Conservation (phyloP, 352 stramenopile genomes). For the Paralagenidium karlingii region DNA sequence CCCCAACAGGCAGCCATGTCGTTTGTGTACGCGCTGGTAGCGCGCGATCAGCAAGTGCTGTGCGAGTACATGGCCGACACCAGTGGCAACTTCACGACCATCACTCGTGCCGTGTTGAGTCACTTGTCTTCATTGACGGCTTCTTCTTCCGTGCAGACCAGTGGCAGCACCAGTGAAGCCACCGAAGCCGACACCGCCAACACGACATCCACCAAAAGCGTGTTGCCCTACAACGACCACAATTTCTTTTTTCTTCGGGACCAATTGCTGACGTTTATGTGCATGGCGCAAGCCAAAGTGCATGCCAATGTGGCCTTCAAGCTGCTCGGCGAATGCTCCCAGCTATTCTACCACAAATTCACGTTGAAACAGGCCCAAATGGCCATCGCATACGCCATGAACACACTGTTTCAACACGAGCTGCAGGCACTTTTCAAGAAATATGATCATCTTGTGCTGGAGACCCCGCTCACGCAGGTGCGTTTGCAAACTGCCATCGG, state of each 20-base stretch:
- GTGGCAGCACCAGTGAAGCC: too few relatives aligned
- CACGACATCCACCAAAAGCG: slow-evolving; percentile 21
- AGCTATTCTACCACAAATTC: slow-evolving; percentile 48
- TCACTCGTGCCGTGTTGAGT: slow-evolving; percentile 62
- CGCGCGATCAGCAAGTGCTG: slow-evolving; percentile 57
- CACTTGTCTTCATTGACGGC: too few relatives aligned
- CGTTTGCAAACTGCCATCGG: too few relatives aligned
- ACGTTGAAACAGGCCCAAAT: slow-evolving; percentile 39
- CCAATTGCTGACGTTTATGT: slow-evolving; percentile 69
- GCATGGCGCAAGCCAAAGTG: slow-evolving; percentile 70
- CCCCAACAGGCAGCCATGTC: too few relatives aligned
- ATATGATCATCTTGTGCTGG: slow-evolving; percentile 71
- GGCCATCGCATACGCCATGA: slow-evolving; percentile 57
- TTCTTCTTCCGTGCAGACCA: too few relatives aligned
- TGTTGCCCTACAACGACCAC: slow-evolving; percentile 67
- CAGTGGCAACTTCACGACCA: slow-evolving; percentile 55
- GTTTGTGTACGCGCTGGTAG: slow-evolving; percentile 60
- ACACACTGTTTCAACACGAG: slow-evolving; percentile 35
- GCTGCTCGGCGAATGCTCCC: slow-evolving; percentile 58
- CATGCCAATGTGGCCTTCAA: slow-evolving; percentile 58
- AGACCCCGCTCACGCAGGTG: slow-evolving; percentile 64
- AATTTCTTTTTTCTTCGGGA: slow-evolving; percentile 76
- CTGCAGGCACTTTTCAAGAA: slow-evolving; percentile 67
- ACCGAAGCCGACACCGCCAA: slow-evolving; percentile 10
- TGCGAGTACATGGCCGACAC: slow-evolving; percentile 65